These are phyloP conservation scores for Melianthus villosus DNA, from an alignment of 441 rosid species.

Conservation along the genomic window DNA sequence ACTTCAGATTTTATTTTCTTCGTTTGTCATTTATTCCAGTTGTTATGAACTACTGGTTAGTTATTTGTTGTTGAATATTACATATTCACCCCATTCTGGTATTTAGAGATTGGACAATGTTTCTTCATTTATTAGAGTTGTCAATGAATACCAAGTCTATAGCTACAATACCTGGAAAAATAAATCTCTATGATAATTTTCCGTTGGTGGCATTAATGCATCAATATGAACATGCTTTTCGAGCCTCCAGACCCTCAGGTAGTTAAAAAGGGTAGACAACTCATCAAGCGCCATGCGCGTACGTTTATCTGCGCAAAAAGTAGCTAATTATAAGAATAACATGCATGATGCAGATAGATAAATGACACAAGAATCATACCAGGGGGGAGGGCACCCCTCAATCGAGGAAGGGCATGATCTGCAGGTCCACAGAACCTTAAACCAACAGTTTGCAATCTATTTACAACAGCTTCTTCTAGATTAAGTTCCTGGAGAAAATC, in stretches of 20 bases:
- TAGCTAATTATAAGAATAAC: too few species aligned
- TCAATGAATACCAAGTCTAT: too few species aligned
- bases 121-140: too few species aligned
- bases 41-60: too few species aligned
- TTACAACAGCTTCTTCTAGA: conserved; percentile 76
- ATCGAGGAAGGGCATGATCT: conserved; percentile 81
- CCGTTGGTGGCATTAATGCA: conserved; percentile 83
- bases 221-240: conserved; percentile 59
- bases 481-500: conserved; percentile 61
- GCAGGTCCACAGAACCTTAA: conserved; percentile 86
- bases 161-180: conserved; percentile 56
- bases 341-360: conserved; percentile 3
- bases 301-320: conserved; percentile 44
- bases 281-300: conserved; percentile 80
- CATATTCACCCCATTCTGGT: too few species aligned
- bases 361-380: conserved; percentile 24
- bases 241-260: conserved; percentile 75
- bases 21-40: too few species aligned
- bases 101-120: too few species aligned
- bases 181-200: conserved; percentile 62
- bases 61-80: too few species aligned
- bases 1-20: too few species aligned
- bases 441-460: conserved; percentile 83
- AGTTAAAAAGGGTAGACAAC: conserved; percentile 52
- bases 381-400: conserved; percentile 83